phyloP scores from a whole-genome alignment of 2,329 filamentous ascomycete species.

The Fusarium sublunatum region DNA sequence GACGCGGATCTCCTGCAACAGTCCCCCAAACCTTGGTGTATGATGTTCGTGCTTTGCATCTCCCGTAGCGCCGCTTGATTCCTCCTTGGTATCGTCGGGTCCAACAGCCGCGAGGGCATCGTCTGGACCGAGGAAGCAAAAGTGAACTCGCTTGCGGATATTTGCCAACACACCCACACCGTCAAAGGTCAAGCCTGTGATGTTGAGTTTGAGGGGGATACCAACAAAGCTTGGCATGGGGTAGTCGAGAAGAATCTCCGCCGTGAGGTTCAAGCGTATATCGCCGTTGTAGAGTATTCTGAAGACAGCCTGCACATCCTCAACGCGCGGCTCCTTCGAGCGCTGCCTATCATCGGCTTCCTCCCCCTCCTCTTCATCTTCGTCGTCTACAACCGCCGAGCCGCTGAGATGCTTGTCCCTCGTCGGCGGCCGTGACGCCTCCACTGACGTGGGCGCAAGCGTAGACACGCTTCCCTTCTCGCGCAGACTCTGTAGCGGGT shows the following conservation, averaged over 20 bases:
- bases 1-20: slow-evolving; percentile 92
- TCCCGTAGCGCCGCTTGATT: slow-evolving; percentile 3
- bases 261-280: slow-evolving; percentile 87
- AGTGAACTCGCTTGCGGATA: slow-evolving; percentile 88
- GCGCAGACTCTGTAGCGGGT: slow-evolving; percentile 59
- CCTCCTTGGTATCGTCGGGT: slow-evolving; percentile 53
- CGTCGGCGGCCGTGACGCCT: slow-evolving; percentile 67
- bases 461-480: slow-evolving; percentile 74
- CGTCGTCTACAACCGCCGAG: slow-evolving; percentile 55
- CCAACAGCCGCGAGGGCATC: slow-evolving; percentile 82
- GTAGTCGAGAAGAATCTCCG: slow-evolving; percentile 96
- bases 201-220: slow-evolving; percentile 92
- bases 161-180: slow-evolving; percentile 92
- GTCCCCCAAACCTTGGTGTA: slow-evolving; percentile 68
- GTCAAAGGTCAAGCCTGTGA: slow-evolving; percentile 94
- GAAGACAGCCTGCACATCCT: slow-evolving; percentile 93
- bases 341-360: slow-evolving; percentile 22
- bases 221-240: slow-evolving; percentile 98
- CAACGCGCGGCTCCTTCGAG: slow-evolving; percentile 75
- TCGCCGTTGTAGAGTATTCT: slow-evolving; percentile 91
- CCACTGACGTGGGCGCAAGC: slow-evolving; percentile 65
- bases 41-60: slow-evolving; percentile 46
- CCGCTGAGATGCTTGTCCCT: slow-evolving; percentile 58
- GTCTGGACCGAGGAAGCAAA: slow-evolving; percentile 93
- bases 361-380: slow-evolving; percentile 48